Evolutionary conservation across 352 stramenopile species (phyloP).

Genomic region (Pythium volutum): DNA sequence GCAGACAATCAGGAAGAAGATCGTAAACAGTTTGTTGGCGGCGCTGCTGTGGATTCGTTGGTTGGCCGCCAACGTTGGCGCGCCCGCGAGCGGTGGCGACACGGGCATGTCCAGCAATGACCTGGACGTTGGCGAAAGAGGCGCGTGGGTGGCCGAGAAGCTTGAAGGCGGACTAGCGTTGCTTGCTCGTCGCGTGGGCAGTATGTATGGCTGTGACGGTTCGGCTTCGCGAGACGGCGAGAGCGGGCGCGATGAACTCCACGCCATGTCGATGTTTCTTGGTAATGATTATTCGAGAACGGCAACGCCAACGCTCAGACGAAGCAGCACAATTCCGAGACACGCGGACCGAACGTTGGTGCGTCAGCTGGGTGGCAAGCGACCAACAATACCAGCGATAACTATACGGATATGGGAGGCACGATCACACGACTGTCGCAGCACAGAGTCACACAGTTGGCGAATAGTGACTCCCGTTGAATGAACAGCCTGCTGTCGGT

Average conservation of each 20-base stretch:
- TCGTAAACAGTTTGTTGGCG: constrained; percentile 19
- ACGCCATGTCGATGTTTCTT: constrained; percentile 6
- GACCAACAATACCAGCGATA: not conserved
- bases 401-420: not conserved
- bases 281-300: not conserved
- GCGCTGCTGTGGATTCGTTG: constrained; percentile 9
- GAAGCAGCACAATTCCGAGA: not conserved
- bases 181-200: constrained; percentile 7
- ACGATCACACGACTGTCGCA: constrained; percentile 10
- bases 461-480: too few relatives aligned
- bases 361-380: not conserved
- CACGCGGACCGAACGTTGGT: not conserved
- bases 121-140: not conserved
- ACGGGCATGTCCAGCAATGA: not conserved
- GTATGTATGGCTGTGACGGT: not conserved
- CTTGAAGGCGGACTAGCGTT: constrained; percentile 6
- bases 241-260: not conserved
- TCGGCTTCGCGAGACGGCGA: not conserved
- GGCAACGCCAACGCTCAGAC: not conserved
- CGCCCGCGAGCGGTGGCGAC: not conserved
- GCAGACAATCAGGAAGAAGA: constrained; percentile 48
- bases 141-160: not conserved
- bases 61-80: constrained; percentile 2
- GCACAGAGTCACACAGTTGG: not conserved
- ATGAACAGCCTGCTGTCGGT: not conserved